These are phyloP conservation scores for Friedmanniomyces endolithicus DNA, from an alignment of 495 filamentous ascomycete genomes.

Conservation along the genomic window DNA sequence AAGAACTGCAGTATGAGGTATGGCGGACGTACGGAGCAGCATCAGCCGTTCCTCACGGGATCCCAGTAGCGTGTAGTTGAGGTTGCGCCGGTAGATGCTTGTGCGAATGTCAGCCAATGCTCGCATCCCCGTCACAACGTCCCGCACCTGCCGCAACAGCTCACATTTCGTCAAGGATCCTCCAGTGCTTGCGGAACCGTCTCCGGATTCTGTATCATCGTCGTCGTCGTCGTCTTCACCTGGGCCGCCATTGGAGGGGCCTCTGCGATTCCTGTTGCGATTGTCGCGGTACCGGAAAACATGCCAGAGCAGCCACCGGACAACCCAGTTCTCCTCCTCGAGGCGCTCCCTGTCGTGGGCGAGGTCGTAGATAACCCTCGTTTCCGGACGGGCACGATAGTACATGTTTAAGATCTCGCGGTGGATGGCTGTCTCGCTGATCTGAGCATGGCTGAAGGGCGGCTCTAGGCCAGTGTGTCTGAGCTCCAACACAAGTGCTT, in stretches of 20 bases:
- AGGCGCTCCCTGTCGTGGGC: conserved; percentile 21
- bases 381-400: conserved; percentile 11
- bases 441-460: conserved; percentile 25
- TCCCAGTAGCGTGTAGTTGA: background rate
- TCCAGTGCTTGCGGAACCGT: background rate
- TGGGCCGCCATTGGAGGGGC: background rate
- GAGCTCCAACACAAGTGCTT: conserved; percentile 17
- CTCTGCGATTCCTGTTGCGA: conserved; percentile 18
- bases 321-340: conserved; percentile 32
- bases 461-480: conserved; percentile 13
- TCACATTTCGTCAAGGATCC: background rate
- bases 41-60: conserved; percentile 6
- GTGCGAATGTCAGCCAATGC: background rate
- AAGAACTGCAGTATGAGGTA: too few relatives aligned
- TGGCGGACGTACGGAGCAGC: background rate
- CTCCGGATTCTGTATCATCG: conserved; percentile 4
- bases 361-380: conserved; percentile 23
- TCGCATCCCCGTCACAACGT: background rate
- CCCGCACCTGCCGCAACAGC: background rate
- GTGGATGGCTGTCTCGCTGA: conserved; percentile 30
- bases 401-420: conserved; percentile 25
- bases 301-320: conserved; percentile 31
- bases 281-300: conserved; percentile 32
- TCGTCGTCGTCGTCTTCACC: background rate
- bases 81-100: background rate